These are phyloP conservation scores for Mikania micrantha DNA, from an alignment of 129 eudicot species.

Conservation along the genomic window DNA sequence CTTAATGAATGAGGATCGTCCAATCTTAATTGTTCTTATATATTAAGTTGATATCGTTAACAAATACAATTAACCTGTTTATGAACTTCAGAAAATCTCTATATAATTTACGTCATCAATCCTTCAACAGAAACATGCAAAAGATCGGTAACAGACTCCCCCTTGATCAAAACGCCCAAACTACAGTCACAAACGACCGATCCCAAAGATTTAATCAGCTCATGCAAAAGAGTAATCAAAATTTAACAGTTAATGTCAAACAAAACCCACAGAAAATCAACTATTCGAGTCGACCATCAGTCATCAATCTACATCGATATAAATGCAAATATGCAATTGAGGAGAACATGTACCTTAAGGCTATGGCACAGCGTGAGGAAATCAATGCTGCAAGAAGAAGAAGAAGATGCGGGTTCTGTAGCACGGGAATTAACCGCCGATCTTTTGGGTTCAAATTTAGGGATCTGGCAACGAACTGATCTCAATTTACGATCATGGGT, in stretches of 20 bases:
- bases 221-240: neutral
- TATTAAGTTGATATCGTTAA: no score
- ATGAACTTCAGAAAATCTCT: no score
- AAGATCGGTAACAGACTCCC: no score
- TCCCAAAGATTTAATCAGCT: neutral
- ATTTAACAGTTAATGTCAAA: neutral
- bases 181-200: conserved; percentile 1
- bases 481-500: conserved; percentile 34
- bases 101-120: neutral
- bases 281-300: neutral
- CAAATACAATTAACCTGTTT: neutral
- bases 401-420: conserved; percentile 30
- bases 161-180: conserved; percentile 9
- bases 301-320: neutral
- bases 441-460: conserved; percentile 38
- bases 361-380: conserved; percentile 83
- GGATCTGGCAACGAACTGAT: conserved; percentile 39
- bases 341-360: conserved; percentile 45
- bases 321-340: conserved; percentile 2
- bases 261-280: neutral
- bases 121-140: neutral
- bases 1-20: neutral
- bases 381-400: conserved; percentile 63
- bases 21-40: no score
- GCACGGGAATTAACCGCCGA: conserved; percentile 18